A percentile compares a stretch with the other conserved stretches of the same genome.
Evolutionary conservation across 352 stramenopile genomes (phyloP).

Genomic region (Phytophthora lateralis): DNA sequence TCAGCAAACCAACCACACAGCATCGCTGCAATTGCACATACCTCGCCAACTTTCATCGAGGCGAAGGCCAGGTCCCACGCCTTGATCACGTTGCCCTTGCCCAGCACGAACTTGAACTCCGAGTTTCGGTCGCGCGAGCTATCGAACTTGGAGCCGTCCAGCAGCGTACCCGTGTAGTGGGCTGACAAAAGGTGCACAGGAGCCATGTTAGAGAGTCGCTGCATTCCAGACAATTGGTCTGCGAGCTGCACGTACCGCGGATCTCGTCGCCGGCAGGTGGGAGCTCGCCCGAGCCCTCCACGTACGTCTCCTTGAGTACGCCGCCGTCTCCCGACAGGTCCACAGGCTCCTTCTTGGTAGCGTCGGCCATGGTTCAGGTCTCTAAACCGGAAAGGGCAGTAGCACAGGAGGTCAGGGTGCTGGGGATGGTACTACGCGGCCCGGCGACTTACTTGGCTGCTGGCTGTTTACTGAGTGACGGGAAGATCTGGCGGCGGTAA

Average conservation of each 20-base stretch:
- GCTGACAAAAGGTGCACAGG: constrained; percentile 43
- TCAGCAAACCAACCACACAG: constrained; percentile 10
- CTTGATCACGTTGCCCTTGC: constrained; percentile 91
- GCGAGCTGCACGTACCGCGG: constrained; percentile 47
- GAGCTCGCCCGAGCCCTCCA: constrained; percentile 86
- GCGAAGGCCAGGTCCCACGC: constrained; percentile 89
- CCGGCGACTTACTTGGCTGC: not conserved
- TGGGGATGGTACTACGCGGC: not conserved
- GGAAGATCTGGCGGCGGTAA: constrained; percentile 21
- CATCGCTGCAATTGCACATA: constrained; percentile 12
- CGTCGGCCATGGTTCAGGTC: constrained; percentile 39
- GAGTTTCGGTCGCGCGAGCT: constrained; percentile 89
- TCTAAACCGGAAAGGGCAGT: constrained; percentile 9
- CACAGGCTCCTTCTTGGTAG: constrained; percentile 45
- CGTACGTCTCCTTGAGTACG: constrained; percentile 92
- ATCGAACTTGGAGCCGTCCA: constrained; percentile 96
- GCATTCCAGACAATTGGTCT: not conserved
- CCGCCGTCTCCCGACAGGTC: constrained; percentile 90
- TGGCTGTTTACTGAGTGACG: constrained; percentile 26
- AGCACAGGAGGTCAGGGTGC: not conserved
- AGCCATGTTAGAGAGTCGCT: constrained; percentile 2
- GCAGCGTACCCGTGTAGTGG: constrained; percentile 95
- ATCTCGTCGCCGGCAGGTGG: constrained; percentile 84
- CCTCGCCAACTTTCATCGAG: constrained; percentile 96
- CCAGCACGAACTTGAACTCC: constrained; percentile 90